Evolutionary conservation across 129 eudicot species (phyloP).

Genomic region (Chrysanthemum seticuspe): DNA sequence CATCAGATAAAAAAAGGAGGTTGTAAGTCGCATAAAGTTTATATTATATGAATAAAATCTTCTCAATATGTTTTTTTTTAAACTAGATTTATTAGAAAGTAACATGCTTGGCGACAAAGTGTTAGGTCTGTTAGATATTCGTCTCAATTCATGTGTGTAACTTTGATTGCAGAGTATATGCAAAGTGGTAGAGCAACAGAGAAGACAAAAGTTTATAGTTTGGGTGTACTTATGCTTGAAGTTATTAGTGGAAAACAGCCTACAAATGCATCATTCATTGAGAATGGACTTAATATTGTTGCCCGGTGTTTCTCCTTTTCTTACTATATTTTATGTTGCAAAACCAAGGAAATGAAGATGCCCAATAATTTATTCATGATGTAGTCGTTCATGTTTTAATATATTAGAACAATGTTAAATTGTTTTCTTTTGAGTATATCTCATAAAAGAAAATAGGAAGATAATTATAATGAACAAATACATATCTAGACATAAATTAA

Average conservation of each 20-base stretch:
- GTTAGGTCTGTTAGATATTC: background rate
- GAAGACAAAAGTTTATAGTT: slow-evolving; percentile 63
- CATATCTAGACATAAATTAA: background rate
- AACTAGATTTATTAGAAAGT: no score
- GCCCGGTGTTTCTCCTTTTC: slow-evolving; percentile 55
- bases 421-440: background rate
- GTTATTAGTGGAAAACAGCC: slow-evolving; percentile 79
- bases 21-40: background rate
- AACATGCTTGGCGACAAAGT: no score
- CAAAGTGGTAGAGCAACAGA: slow-evolving; percentile 95
- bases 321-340: slow-evolving; percentile 1
- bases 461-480: background rate
- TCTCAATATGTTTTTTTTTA: background rate
- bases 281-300: slow-evolving; percentile 78
- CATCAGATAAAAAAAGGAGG: background rate
- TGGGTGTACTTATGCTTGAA: slow-evolving; percentile 74
- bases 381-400: background rate
- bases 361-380: background rate
- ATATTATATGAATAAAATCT: background rate
- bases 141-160: slow-evolving; percentile 15
- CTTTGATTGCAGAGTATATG: slow-evolving; percentile 71
- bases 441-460: background rate
- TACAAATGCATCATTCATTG: slow-evolving; percentile 76
- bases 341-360: background rate
- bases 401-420: background rate